Conservation (phyloP, 2,329 filamentous ascomycete species). For the Cladosporium sp. region DNA sequence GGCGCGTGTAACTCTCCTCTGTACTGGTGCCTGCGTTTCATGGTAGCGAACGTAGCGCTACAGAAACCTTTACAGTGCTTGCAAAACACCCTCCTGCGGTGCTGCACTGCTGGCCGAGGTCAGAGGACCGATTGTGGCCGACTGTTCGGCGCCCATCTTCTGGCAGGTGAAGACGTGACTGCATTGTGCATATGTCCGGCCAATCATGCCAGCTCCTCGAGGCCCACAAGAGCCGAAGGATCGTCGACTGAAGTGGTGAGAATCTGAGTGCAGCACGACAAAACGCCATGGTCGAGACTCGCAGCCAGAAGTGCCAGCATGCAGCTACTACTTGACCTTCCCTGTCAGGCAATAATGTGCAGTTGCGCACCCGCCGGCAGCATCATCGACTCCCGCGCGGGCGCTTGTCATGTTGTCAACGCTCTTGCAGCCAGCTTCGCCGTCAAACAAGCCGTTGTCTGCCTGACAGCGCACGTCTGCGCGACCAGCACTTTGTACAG, state of each 20-base stretch:
- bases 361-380: background rate
- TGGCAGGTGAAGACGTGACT: background rate
- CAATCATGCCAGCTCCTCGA: background rate
- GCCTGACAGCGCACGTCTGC: conserved; percentile 10
- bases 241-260: background rate
- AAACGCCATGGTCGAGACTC: conserved; percentile 1
- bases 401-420: conserved; percentile 5
- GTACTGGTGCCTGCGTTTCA: conserved; percentile 3
- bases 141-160: background rate
- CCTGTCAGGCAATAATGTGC: conserved; percentile 4
- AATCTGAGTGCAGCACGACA: background rate
- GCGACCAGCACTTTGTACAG: conserved; percentile 6
- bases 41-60: conserved; percentile 1
- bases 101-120: background rate
- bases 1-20: conserved; percentile 11
- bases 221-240: conserved; percentile 3
- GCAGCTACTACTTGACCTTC: background rate
- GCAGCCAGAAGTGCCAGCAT: conserved; percentile 5
- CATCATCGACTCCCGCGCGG: conserved; percentile 5
- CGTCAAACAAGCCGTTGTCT: conserved; percentile 9
- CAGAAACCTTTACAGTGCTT: background rate
- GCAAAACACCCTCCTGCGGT: background rate
- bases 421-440: conserved; percentile 11
- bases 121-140: conserved; percentile 3
- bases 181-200: background rate